Conservation (phyloP, 106 monocot species). For the Narthecium ossifragum region DNA sequence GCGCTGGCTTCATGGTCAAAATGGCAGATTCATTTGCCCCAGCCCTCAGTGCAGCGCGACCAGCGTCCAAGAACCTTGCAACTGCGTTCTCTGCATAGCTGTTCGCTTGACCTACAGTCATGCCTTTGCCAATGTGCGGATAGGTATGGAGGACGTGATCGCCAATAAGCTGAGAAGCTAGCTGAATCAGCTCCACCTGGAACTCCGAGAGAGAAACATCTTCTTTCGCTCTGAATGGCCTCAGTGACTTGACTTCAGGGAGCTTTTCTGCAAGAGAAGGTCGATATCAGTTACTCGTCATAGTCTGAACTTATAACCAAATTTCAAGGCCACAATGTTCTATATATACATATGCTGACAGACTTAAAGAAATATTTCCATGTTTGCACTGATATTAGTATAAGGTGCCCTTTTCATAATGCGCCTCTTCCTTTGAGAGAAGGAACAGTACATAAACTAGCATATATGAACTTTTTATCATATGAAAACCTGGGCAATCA, state of each 20-base stretch:
- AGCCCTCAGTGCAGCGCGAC: constrained; percentile 43
- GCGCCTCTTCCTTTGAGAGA: no score
- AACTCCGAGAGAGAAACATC: constrained; percentile 70
- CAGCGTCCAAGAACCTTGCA: constrained; percentile 91
- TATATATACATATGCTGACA: no score
- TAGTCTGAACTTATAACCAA: no score
- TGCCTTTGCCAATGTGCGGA: constrained; percentile 71
- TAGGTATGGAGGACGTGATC: constrained; percentile 39
- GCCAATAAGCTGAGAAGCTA: constrained; percentile 89
- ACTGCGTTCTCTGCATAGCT: constrained; percentile 86
- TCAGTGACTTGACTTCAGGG: constrained; percentile 67
- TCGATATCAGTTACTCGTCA: neutral
- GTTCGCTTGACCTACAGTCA: constrained; percentile 76
- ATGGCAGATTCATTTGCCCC: constrained; percentile 78
- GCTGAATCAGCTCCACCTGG: constrained; percentile 89
- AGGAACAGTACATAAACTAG: no score
- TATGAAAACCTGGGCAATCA: constrained; percentile 94
- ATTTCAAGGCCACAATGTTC: no score
- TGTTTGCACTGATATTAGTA: no score
- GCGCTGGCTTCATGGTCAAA: constrained; percentile 62
- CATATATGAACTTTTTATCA: no score
- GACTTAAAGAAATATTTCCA: no score
- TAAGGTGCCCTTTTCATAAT: no score
- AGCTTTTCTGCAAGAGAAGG: constrained; percentile 64
- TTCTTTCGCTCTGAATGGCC: constrained; percentile 72